phyloP scores from a whole-genome alignment of 345 rosid genomes.

The Euphorbia pulcherrima region DNA sequence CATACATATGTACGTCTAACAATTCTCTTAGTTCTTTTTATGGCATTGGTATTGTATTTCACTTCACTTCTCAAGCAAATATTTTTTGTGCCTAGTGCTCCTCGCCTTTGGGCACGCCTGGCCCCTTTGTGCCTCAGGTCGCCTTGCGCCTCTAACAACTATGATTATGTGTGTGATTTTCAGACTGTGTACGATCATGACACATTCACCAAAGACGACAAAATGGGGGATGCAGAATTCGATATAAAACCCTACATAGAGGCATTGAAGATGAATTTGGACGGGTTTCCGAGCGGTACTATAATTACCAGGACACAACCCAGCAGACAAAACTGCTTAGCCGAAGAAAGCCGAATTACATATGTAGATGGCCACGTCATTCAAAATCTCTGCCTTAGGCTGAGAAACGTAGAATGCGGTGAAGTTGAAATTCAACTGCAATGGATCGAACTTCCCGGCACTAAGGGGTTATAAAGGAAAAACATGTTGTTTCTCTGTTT shows the following conservation, averaged over 20 bases:
- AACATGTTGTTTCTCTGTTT: too few relatives aligned
- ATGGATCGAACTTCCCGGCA: conserved; percentile 69
- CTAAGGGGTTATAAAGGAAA: conserved; percentile 19
- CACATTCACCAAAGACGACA: conserved; percentile 60
- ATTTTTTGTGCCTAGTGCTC: too few relatives aligned
- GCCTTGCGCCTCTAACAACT: too few relatives aligned
- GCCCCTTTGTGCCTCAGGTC: too few relatives aligned
- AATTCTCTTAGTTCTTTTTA: too few relatives aligned
- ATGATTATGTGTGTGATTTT: too few relatives aligned
- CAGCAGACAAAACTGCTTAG: conserved; percentile 38
- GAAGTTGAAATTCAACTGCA: conserved; percentile 62
- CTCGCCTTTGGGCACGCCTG: too few relatives aligned
- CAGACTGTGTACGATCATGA: conserved; percentile 74
- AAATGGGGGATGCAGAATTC: conserved; percentile 84
- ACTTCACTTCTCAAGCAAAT: too few relatives aligned
- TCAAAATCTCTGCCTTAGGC: conserved; percentile 52
- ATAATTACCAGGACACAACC: conserved; percentile 49
- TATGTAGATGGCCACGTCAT: conserved; percentile 45
- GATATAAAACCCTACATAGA: conserved; percentile 43
- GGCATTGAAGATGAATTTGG: conserved; percentile 42
- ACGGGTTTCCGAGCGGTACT: conserved; percentile 50
- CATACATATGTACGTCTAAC: too few relatives aligned
- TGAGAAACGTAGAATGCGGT: conserved; percentile 55
- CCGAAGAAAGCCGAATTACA: conserved; percentile 49
- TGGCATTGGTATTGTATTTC: too few relatives aligned